Evolutionary conservation across 495 filamentous ascomycete genomes (phyloP).

Genomic region (Penicillium paradoxum): DNA sequence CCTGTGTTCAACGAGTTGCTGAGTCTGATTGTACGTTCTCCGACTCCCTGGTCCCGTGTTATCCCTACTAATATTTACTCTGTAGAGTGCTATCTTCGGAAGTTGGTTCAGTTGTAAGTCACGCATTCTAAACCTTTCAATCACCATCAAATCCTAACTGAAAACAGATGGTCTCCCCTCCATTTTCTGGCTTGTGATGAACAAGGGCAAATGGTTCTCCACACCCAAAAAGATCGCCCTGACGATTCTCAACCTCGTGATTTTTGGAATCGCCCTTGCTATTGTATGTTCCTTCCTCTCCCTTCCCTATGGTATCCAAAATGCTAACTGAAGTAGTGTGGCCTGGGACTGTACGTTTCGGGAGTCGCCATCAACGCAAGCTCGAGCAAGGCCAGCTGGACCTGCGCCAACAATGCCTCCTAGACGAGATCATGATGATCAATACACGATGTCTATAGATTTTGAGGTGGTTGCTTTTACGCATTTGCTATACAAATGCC

Average conservation of each 20-base stretch:
- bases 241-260: constrained; percentile 42
- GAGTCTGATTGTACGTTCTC: constrained; percentile 25
- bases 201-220: constrained; percentile 44
- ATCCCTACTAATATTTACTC: constrained; percentile 5
- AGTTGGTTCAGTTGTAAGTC: constrained; percentile 38
- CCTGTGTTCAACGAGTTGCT: constrained; percentile 65
- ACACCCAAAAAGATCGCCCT: constrained; percentile 41
- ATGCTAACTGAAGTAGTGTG: constrained; percentile 26
- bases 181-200: constrained; percentile 45
- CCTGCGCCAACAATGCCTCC: constrained; percentile 28
- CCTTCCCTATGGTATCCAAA: background rate
- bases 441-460: background rate
- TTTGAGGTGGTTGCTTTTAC: background rate
- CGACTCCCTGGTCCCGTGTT: too few species aligned
- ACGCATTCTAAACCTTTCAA: background rate
- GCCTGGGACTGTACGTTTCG: constrained; percentile 35
- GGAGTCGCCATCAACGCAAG: constrained; percentile 34
- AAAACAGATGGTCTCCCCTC: constrained; percentile 28
- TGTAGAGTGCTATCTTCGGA: constrained; percentile 29
- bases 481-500: background rate
- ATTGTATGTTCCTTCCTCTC: constrained; percentile 22
- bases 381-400: constrained; percentile 27
- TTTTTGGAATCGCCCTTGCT: constrained; percentile 47
- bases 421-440: background rate
- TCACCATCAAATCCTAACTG: background rate